These are phyloP conservation scores for Colletotrichum agaves DNA, from an alignment of 2,329 filamentous ascomycete genomes.

Conservation along the genomic window DNA sequence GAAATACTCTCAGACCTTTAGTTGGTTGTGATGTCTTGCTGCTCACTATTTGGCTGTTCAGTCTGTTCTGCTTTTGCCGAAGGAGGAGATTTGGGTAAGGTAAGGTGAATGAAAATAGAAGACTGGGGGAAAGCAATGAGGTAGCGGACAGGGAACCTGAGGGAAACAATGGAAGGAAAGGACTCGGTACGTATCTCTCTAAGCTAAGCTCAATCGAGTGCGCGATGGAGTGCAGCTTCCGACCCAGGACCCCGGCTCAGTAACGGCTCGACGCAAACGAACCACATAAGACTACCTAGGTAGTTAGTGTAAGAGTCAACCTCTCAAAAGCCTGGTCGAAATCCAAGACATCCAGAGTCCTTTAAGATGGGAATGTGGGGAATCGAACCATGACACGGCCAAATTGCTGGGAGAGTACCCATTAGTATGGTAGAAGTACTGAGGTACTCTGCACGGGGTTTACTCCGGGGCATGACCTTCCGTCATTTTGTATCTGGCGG, in stretches of 20 bases:
- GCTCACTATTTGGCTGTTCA: background rate
- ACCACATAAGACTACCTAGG: too few relatives aligned
- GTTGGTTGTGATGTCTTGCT: background rate
- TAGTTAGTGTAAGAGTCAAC: too few relatives aligned
- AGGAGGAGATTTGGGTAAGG: too few relatives aligned
- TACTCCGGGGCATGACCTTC: too few relatives aligned
- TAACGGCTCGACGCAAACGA: slow-evolving; percentile 6
- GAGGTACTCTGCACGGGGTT: background rate
- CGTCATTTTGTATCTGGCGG: background rate
- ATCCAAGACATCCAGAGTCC: slow-evolving; percentile 14
- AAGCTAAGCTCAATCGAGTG: too few relatives aligned
- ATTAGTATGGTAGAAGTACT: background rate
- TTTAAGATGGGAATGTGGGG: slow-evolving; percentile 17
- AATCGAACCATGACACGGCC: slow-evolving; percentile 16
- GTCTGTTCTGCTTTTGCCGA: too few relatives aligned
- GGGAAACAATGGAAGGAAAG: too few relatives aligned
- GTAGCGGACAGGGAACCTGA: too few relatives aligned
- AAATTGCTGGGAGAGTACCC: background rate
- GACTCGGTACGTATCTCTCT: too few relatives aligned
- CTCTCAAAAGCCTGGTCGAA: slow-evolving; percentile 5
- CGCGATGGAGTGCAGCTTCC: background rate
- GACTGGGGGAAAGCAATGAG: too few relatives aligned
- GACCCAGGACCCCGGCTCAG: slow-evolving; percentile 24
- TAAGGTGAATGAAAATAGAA: too few relatives aligned
- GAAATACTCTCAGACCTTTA: slow-evolving; percentile 1